A percentile compares a stretch with the other conserved stretches of the same genome.
Conservation (phyloP, 169 alveolate species). For the Eimeria zaria region DNA sequence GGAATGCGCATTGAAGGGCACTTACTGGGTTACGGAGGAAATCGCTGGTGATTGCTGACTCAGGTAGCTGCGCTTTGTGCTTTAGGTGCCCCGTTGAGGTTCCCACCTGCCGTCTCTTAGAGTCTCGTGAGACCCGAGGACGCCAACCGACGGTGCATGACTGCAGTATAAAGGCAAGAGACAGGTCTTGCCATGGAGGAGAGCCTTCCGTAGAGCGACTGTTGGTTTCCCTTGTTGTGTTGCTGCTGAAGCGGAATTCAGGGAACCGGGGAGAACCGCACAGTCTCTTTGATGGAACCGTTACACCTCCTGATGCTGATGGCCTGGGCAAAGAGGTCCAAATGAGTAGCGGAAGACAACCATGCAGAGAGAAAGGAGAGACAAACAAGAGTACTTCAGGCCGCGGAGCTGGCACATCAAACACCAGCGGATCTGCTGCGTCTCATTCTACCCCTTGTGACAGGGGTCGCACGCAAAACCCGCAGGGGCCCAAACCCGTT, state of each 20-base stretch:
- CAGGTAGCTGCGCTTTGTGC: neutral
- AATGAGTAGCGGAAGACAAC: neutral
- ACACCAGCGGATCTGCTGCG: neutral
- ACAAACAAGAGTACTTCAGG: neutral
- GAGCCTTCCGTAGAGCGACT: slow-evolving; percentile 4
- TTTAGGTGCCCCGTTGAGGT: neutral
- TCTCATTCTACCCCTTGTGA: neutral
- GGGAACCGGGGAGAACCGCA: neutral
- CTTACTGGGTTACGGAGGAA: neutral
- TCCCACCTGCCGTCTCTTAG: neutral
- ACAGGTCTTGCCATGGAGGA: neutral
- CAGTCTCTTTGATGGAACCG: neutral
- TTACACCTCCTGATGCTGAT: neutral
- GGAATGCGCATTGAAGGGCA: neutral
- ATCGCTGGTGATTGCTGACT: neutral
- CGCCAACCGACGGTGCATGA: neutral
- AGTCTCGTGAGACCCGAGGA: neutral
- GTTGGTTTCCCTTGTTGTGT: slow-evolving; percentile 28
- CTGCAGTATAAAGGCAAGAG: neutral
- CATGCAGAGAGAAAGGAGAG: neutral
- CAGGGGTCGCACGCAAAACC: neutral
- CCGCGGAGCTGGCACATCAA: neutral
- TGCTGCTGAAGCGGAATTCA: neutral
- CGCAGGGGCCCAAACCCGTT: neutral
- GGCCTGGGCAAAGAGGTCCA: neutral